Base-by-base conservation (phyloP, 1,139 yeast genomes). In the Hemisphaericaspora xylanilytica region DNA sequence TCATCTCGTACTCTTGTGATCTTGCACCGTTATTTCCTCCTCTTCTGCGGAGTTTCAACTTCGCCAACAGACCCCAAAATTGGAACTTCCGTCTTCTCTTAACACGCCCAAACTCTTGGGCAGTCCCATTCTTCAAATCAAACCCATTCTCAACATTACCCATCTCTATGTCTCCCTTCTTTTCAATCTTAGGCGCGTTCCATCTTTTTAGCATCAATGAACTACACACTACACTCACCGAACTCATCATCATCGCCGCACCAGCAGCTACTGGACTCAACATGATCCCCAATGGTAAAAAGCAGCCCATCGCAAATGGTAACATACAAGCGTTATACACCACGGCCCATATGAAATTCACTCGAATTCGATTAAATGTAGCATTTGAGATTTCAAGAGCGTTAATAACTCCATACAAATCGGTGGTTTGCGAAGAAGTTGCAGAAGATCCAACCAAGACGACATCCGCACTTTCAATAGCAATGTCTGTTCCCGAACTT, bases 241-340 rank as follows among this genome's bases (percentile, higher is more conserved):
- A 85, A 50, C 96, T 85, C 53, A 86, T 66, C 1, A 96, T 96
- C 98, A 94, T 94, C 1, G 97, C 85, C 1, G 82, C 84, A 14
- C 96, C 95, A 14, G 96, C 95, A 53, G 87, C 79, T 53, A 94
- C 84, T n/a, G 96, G 96, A 40, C 92, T 85, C 49, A 84, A 61
- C 61, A 81, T 78, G 30, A 88, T 61, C 20, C 88, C 87, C 58
- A 85, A 81, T 2, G 96, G 96, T 34, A 90, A 70, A 44, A 77
- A 73, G 13, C 84, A 68, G 2, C 97, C 97, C 97, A 92, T 90
- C 1, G 98, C 97, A 55, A 92, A 78, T 2, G 98, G 99, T 31
- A 94, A 74, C 96, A 92, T 89, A 28, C 86, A 61, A 32, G 86
- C 43, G 53, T 94, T 94, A 63, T 94, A 94, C 29, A 89, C 63